Evolutionary conservation across 192 early-diverging fungal genomes (phyloP), one percentile per base, ranked within the genome.

Genomic region (Linnemannia elongata): DNA sequence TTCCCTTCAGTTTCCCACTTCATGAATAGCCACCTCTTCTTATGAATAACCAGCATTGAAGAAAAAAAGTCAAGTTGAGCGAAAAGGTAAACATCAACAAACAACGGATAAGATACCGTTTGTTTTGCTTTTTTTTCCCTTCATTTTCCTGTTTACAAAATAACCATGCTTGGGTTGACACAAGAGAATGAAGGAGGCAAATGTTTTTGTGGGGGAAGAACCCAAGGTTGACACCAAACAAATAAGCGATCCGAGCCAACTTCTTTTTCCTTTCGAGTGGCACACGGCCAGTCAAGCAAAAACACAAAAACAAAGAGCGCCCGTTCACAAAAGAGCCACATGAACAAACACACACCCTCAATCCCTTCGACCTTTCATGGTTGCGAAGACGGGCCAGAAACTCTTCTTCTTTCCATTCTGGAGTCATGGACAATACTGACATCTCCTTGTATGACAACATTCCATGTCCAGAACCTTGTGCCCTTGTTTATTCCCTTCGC

Each of bases 201-300:
- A 8, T 49, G 47, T 20, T 3, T 45, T 45, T 45, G 44, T 20
- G 47, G 47, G 18, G 47, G 1, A 17, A 18, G 4, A 52, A 52
- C 49, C 18, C 17, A 52, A 52, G 18, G 49, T 52, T 17, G 13
- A 18, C 2, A 30, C 60, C n/a, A 35, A 75, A 42, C 44, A 33
- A 75, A 30, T 0, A 9, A 74, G 44, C 33, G 74, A 75, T 75
- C 52, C 52, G 39, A 75, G 74, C 74, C 74, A 54, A 36, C 36
- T 49, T 52, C 33, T 24, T 52, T 30, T 30, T 24, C 49, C 30
- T 15, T 24, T 55, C 35, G 36, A 57, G 18, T 52, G 17, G 15
- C 49, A 45, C 10, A 45, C 44, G 13, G 2, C 15, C 13, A 45
- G 2, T 15, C 13, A 47, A 49, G 49, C 74, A 30, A 24, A 49